Conservation (phyloP, 1,284 basidiomycete genomes). For the Cutaneotrichosporon cutaneum region DNA sequence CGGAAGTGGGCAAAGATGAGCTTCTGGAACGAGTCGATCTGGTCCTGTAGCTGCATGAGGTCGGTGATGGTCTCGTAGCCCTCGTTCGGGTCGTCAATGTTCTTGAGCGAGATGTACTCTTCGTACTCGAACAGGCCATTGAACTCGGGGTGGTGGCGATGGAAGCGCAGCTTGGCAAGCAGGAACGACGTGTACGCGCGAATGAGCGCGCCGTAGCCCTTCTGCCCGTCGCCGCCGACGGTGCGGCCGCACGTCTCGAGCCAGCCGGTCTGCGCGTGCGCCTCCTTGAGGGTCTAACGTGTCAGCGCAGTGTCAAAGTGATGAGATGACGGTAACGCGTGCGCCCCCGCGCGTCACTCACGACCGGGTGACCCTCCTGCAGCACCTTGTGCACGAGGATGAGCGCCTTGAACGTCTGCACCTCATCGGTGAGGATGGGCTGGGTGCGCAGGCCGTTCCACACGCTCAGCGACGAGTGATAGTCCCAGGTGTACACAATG, state of each 20-base stretch:
- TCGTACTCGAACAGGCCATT: conserved; percentile 96
- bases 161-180: conserved; percentile 90
- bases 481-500: conserved; percentile 98
- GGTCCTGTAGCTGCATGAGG: conserved; percentile 92
- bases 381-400: conserved; percentile 94
- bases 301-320: conserved; percentile 8
- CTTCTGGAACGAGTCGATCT: conserved; percentile 96
- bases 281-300: conserved; percentile 83
- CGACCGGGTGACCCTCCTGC: conserved; percentile 90
- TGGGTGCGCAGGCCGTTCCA: conserved; percentile 94
- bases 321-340: background rate
- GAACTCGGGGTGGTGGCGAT: conserved; percentile 88
- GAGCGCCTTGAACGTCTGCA: conserved; percentile 93
- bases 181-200: conserved; percentile 92
- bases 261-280: conserved; percentile 94
- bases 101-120: conserved; percentile 91
- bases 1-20: conserved; percentile 91
- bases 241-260: conserved; percentile 91
- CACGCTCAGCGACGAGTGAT: conserved; percentile 93
- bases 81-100: conserved; percentile 96
- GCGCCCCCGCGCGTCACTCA: conserved; percentile 54
- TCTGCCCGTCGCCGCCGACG: conserved; percentile 71
- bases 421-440: conserved; percentile 89
- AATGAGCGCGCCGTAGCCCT: conserved; percentile 87
- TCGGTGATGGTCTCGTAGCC: conserved; percentile 95